Conservation (phyloP, 2,329 filamentous ascomycete species). For the Hypoxylon sp. region DNA sequence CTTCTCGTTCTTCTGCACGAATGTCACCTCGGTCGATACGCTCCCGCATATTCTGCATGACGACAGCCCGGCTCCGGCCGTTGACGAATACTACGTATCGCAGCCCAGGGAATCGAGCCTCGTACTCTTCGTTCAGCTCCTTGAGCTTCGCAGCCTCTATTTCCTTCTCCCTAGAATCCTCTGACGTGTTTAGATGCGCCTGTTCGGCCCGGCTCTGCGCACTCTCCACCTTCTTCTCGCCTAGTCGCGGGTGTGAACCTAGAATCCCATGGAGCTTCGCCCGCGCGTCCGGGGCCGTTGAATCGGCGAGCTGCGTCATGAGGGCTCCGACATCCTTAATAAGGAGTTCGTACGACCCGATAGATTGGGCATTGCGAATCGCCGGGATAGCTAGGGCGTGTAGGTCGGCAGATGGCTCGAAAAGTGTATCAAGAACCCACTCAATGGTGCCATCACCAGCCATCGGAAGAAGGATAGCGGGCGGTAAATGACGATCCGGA, state of each 20-base stretch:
- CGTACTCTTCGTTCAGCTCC: slow-evolving; percentile 82
- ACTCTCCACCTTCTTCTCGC: slow-evolving; percentile 85
- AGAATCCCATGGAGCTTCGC: slow-evolving; percentile 79
- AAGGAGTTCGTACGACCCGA: slow-evolving; percentile 77
- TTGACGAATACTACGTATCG: slow-evolving; percentile 95
- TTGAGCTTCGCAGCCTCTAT: slow-evolving; percentile 72
- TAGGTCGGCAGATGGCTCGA: slow-evolving; percentile 84
- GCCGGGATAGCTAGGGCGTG: slow-evolving; percentile 79
- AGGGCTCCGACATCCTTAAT: slow-evolving; percentile 76
- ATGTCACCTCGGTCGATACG: slow-evolving; percentile 80
- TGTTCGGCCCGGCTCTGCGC: slow-evolving; percentile 86
- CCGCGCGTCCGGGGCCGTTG: slow-evolving; percentile 59
- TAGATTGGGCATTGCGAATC: slow-evolving; percentile 66
- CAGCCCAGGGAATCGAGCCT: slow-evolving; percentile 83
- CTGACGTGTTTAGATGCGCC: slow-evolving; percentile 74
- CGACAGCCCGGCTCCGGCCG: slow-evolving; percentile 77
- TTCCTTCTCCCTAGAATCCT: slow-evolving; percentile 64
- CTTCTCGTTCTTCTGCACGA: slow-evolving; percentile 77
- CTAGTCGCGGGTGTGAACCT: slow-evolving; percentile 85
- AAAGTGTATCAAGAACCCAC: slow-evolving; percentile 80
- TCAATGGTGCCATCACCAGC: slow-evolving; percentile 70
- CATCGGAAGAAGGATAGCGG: slow-evolving; percentile 68
- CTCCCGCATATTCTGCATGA: slow-evolving; percentile 85
- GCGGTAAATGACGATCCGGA: slow-evolving; percentile 64
- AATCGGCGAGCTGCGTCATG: slow-evolving; percentile 70